Percentiles rank a stretch among this genome's conserved stretches.
phyloP scores from a whole-genome alignment of 495 filamentous ascomycete species.

The Chaetomium cochliodes region DNA sequence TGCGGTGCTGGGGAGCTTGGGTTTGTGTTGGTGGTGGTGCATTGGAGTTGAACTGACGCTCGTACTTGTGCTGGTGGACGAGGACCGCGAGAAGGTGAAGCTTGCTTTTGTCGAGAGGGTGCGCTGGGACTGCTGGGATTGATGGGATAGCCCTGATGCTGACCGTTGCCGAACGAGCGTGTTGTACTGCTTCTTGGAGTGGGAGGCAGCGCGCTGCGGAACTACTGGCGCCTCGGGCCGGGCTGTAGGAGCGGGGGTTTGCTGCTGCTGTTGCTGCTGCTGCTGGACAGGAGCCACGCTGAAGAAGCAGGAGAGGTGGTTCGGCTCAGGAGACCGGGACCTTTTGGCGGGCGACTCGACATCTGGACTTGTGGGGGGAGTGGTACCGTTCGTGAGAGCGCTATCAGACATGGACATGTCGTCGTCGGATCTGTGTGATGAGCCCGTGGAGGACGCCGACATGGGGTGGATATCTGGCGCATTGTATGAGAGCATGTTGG shows the following conservation, averaged over 20 bases:
- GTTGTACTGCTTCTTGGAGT: slow-evolving; percentile 69
- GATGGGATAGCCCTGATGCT: slow-evolving; percentile 50
- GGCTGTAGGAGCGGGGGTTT: slow-evolving; percentile 24
- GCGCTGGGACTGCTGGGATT: slow-evolving; percentile 48
- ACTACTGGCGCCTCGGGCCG: slow-evolving; percentile 58
- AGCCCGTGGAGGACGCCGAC: slow-evolving; percentile 54
- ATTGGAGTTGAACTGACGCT: slow-evolving; percentile 35
- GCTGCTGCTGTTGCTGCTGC: no score
- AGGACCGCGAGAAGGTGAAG: slow-evolving; percentile 49
- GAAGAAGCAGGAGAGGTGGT: slow-evolving; percentile 83
- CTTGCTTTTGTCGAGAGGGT: slow-evolving; percentile 47
- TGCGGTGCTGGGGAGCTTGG: slow-evolving; percentile 26
- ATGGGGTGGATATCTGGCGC: slow-evolving; percentile 72
- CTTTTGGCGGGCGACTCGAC: slow-evolving; percentile 61
- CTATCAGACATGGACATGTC: slow-evolving; percentile 61
- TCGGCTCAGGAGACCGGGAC: slow-evolving; percentile 61
- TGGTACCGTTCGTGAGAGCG: slow-evolving; percentile 56
- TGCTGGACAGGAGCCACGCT: slow-evolving; percentile 48
- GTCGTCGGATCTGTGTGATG: slow-evolving; percentile 54
- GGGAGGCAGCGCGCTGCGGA: slow-evolving; percentile 73
- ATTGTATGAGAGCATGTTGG: slow-evolving; percentile 93
- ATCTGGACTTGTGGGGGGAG: slow-evolving; percentile 70
- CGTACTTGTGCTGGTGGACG: slow-evolving; percentile 49
- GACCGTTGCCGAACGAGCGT: slow-evolving; percentile 65
- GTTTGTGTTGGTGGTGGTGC: slow-evolving; percentile 40